A percentile compares a stretch with the other conserved stretches of the same genome.
Conservation (phyloP, 1,139 yeast genomes). For the Candida mesenterica region DNA sequence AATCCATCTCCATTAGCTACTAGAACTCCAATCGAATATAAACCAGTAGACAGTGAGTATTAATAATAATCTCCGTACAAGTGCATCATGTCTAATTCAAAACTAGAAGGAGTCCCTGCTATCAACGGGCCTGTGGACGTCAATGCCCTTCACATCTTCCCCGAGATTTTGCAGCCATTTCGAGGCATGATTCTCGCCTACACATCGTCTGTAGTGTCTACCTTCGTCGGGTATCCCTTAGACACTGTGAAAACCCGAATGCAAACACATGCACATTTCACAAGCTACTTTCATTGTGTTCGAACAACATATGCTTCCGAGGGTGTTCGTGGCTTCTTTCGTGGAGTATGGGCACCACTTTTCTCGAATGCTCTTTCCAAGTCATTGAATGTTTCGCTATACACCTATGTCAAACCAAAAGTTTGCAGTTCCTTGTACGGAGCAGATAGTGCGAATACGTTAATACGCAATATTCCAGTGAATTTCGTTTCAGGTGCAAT, state of each 20-base stretch:
- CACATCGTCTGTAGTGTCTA: constrained; percentile 65
- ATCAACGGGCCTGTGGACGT: constrained; percentile 43
- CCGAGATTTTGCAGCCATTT: constrained; percentile 52
- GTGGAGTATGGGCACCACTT: constrained; percentile 76
- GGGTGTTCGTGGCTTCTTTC: constrained; percentile 68
- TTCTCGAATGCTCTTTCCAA: constrained; percentile 64
- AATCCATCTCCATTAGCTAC: too few relatives aligned
- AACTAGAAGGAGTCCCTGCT: constrained; percentile 27
- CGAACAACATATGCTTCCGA: constrained; percentile 55
- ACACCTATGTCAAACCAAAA: constrained; percentile 55
- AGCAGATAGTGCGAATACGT: constrained; percentile 16
- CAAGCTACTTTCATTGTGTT: constrained; percentile 59
- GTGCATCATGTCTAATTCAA: too few relatives aligned
- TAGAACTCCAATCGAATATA: too few relatives aligned
- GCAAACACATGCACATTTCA: constrained; percentile 69
- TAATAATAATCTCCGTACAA: too few relatives aligned
- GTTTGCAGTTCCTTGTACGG: constrained; percentile 32
- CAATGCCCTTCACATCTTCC: constrained; percentile 47
- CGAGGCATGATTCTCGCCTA: constrained; percentile 62
- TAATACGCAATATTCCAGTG: constrained; percentile 59
- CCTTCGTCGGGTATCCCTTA: constrained; percentile 77
- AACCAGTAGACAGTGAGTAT: too few relatives aligned
- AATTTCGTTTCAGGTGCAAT: constrained; percentile 63
- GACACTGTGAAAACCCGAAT: constrained; percentile 83
- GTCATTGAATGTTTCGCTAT: constrained; percentile 66